Base-by-base conservation (phyloP, 2,329 filamentous ascomycete genomes). In the Aureobasidium sp. region DNA sequence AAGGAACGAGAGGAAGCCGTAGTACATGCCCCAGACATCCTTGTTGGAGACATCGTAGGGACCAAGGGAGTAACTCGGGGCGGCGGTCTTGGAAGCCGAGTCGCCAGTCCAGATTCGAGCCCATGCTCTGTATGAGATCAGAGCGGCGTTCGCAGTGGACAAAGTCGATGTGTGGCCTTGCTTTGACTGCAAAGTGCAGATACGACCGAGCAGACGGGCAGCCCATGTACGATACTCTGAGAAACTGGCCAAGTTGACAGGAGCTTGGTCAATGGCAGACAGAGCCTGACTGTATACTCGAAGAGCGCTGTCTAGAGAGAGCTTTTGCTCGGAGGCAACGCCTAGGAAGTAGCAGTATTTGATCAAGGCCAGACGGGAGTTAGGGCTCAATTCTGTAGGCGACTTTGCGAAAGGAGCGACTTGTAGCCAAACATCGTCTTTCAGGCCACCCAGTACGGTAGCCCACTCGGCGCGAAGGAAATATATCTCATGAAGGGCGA, bases 401-500 rank as follows among this genome's bases (percentile, higher is more conserved):
- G 36, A 37, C 17, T 34, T 39, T 24, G 56, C 43, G 20, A 46
- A 52, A 27, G 34, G 47, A 20, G 47, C 41, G 20, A 59, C 56
- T 20, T 56, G 41, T 50, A 27, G 13, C 65, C 65, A 64, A 15
- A 61, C 44, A 34, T 64, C 47, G 9, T 47, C 15, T 26, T 51
- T 47, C 12, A 64, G 52, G 4, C 59, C 55, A 3, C 57, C 55
- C 5, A 62, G 13, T 10, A 64, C 51, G n/a, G 60, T 43, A 12
- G 55, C 27, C 63, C 65, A 66, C 48, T 84, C 82, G 63, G 79
- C 80, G 4, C 90, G 89, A 15, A 96, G 77, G 62, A 89, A 96
- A 71, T 95, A 86, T 69, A 96, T 80, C 89, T 92, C 95, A 61
- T 87, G 92, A 48, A 93, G 74, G 73, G 90, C 94, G 57, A 94